phyloP scores from a whole-genome alignment of 768 basidiomycete genomes.

The Sarcodon sp. region DNA sequence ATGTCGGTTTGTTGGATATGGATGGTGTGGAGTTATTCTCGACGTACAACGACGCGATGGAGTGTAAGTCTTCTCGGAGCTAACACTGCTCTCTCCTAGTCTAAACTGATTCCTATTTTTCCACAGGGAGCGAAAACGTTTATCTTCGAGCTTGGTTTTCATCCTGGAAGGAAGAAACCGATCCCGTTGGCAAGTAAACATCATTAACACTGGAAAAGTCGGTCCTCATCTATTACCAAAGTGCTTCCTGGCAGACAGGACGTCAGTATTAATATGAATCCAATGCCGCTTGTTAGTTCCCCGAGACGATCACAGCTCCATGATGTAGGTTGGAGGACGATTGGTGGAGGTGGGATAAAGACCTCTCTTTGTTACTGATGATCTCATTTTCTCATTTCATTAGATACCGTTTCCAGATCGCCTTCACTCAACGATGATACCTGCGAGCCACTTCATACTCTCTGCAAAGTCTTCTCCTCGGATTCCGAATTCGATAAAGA shows the following conservation, averaged over 20 bases:
- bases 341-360: constrained; percentile 35
- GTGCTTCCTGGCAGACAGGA: constrained; percentile 49
- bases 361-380: no score
- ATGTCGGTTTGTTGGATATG: constrained; percentile 71
- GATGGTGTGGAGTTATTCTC: constrained; percentile 72
- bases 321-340: constrained; percentile 60
- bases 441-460: constrained; percentile 58
- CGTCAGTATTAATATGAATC: constrained; percentile 31
- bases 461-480: constrained; percentile 70
- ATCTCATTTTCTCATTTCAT: not conserved
- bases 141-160: constrained; percentile 76
- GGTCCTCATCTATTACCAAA: constrained; percentile 10
- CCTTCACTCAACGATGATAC: constrained; percentile 17
- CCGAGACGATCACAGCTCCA: constrained; percentile 58
- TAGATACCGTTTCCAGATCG: not conserved
- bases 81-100: constrained; percentile 1
- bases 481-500: constrained; percentile 44
- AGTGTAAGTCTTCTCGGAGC: constrained; percentile 43
- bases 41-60: constrained; percentile 82
- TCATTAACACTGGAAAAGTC: not conserved
- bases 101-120: not conserved
- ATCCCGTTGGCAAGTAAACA: constrained; percentile 27
- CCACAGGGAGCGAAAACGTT: constrained; percentile 86
- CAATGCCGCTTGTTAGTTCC: constrained; percentile 31
- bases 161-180: constrained; percentile 44